Evolutionary conservation across 192 early-diverging fungal genomes (phyloP).

Genomic region (Backusella mclennaniae): DNA sequence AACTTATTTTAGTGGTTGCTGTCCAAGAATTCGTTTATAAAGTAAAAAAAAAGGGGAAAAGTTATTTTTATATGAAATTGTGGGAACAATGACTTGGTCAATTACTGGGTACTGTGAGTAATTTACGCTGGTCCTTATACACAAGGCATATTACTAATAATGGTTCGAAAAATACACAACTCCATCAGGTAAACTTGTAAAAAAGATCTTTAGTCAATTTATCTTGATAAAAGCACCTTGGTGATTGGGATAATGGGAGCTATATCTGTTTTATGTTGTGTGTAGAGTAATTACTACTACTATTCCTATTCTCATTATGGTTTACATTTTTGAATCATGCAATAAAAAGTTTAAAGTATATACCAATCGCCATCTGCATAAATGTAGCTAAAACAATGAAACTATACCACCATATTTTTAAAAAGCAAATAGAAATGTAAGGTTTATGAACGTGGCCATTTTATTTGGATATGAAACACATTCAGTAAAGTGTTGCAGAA

Average conservation of each 20-base stretch:
- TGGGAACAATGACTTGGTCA: background rate
- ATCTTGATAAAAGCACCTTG: background rate
- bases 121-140: background rate
- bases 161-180: background rate
- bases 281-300: background rate
- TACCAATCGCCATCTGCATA: background rate
- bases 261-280: background rate
- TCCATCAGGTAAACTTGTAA: background rate
- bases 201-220: background rate
- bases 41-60: background rate
- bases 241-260: background rate
- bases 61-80: background rate
- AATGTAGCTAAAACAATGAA: background rate
- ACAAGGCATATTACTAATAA: background rate
- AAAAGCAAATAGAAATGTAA: background rate
- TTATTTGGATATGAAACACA: background rate
- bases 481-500: background rate
- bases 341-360: background rate
- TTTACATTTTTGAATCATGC: too few species aligned
- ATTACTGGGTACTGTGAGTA: background rate
- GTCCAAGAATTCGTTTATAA: background rate
- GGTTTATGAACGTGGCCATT: background rate
- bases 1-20: background rate
- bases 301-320: background rate
- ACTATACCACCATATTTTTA: background rate